Evolutionary conservation across 208 protist genomes (phyloP).

Genomic region (Trypanosoma avium): DNA sequence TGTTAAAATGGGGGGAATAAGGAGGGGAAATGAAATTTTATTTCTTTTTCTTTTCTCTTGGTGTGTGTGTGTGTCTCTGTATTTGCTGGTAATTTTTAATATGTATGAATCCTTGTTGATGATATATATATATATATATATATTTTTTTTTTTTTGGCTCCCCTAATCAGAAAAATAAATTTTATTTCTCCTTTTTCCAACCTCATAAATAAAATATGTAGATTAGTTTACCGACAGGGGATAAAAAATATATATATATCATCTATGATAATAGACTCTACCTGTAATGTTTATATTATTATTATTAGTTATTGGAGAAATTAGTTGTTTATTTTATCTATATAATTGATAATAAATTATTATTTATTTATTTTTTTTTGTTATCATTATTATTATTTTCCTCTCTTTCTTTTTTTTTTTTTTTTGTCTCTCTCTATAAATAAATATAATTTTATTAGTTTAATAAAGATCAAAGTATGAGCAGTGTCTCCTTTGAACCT

Average conservation of each 20-base stretch:
- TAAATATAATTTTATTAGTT: too few species aligned
- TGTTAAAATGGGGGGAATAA: too few species aligned
- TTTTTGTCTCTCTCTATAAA: constrained; percentile 2
- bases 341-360: background rate
- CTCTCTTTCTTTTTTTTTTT: constrained; percentile 20
- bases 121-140: background rate
- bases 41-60: constrained; percentile 11
- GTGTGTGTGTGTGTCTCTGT: constrained; percentile 7
- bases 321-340: too few species aligned
- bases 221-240: background rate
- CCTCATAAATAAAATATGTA: too few species aligned
- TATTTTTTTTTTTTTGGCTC: background rate
- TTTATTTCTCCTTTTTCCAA: too few species aligned
- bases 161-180: too few species aligned
- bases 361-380: background rate
- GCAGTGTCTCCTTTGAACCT: constrained; percentile 7
- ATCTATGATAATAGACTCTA: too few species aligned
- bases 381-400: constrained; percentile 8
- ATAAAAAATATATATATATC: too few species aligned
- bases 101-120: background rate
- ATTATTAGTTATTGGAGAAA: too few species aligned
- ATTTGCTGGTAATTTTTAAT: background rate
- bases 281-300: too few species aligned
- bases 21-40: too few species aligned
- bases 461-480: background rate